These are phyloP conservation scores for Scheffersomyces lignosus DNA, from an alignment of 805 yeast genomes.

Conservation along the genomic window DNA sequence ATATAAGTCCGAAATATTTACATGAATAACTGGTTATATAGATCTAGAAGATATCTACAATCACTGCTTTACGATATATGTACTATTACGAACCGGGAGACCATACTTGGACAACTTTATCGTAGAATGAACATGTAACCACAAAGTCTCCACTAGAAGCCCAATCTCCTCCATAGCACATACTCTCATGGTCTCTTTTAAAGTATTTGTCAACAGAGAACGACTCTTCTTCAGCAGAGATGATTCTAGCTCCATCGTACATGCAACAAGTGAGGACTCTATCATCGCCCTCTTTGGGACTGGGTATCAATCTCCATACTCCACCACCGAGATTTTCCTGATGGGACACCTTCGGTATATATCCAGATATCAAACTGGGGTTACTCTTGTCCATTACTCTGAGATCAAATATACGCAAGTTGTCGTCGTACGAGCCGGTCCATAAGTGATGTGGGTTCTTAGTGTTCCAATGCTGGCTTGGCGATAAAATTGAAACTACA, in stretches of 20 bases:
- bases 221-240: slow-evolving; percentile 29
- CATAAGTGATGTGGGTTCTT: slow-evolving; percentile 51
- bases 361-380: slow-evolving; percentile 42
- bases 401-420: slow-evolving; percentile 66
- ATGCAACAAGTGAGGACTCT: slow-evolving; percentile 81
- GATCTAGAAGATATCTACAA: no score
- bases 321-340: slow-evolving; percentile 79
- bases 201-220: slow-evolving; percentile 42
- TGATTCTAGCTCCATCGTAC: slow-evolving; percentile 89
- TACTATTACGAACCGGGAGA: slow-evolving; percentile 24
- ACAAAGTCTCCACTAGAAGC: slow-evolving; percentile 44
- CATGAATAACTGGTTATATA: no score
- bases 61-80: no score
- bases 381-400: slow-evolving; percentile 45
- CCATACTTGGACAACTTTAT: slow-evolving; percentile 81
- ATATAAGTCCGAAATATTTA: no score
- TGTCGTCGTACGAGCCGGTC: slow-evolving; percentile 94
- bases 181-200: slow-evolving; percentile 78
- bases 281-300: slow-evolving; percentile 40
- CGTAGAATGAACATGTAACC: slow-evolving; percentile 91
- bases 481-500: slow-evolving; percentile 72
- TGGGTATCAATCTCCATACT: slow-evolving; percentile 87
- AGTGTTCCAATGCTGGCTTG: slow-evolving; percentile 41
- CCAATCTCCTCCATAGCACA: slow-evolving; percentile 98
- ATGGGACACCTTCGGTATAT: slow-evolving; percentile 49